Conservation (phyloP, 805 yeast species). For the Starmerella bombicola region DNA sequence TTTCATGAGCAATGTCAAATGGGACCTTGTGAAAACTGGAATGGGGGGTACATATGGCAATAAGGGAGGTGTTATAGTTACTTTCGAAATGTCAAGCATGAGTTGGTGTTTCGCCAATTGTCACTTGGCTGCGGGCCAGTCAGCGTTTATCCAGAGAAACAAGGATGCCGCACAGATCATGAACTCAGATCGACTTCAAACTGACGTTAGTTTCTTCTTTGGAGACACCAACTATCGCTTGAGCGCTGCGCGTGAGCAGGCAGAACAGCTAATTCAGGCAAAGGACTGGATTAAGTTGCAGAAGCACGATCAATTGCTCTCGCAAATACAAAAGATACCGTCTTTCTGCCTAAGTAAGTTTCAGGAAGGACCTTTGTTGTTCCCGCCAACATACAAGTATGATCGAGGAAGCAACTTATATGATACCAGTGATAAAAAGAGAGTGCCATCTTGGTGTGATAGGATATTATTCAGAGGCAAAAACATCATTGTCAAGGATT, state of each 20-base stretch:
- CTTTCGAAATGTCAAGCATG: slow-evolving; percentile 53
- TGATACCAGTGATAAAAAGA: slow-evolving; percentile 81
- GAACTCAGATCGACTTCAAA: slow-evolving; percentile 43
- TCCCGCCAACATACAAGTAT: slow-evolving; percentile 88
- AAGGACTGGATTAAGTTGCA: slow-evolving; percentile 42
- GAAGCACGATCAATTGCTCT: slow-evolving; percentile 64
- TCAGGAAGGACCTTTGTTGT: slow-evolving; percentile 64
- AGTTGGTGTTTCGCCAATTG: slow-evolving; percentile 68
- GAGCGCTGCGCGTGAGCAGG: slow-evolving; percentile 55
- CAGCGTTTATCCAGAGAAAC: slow-evolving; percentile 69
- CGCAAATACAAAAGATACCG: slow-evolving; percentile 67
- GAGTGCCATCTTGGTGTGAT: slow-evolving; percentile 98
- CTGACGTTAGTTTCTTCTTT: slow-evolving; percentile 74
- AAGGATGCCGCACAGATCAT: slow-evolving; percentile 72
- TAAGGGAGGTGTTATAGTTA: slow-evolving; percentile 65
- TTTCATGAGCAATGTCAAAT: slow-evolving; percentile 49
- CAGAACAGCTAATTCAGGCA: slow-evolving; percentile 41
- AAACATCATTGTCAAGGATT: slow-evolving; percentile 44
- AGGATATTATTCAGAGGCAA: slow-evolving; percentile 59
- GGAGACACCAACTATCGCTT: slow-evolving; percentile 92
- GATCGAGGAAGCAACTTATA: slow-evolving; percentile 72
- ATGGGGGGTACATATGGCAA: slow-evolving; percentile 75
- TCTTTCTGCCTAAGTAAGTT: slow-evolving; percentile 52
- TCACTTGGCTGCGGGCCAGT: slow-evolving; percentile 89
- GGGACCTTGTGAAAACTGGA: slow-evolving; percentile 79